phyloP scores from a whole-genome alignment of 176 grass and related monocot species.

The Musa itinerans region DNA sequence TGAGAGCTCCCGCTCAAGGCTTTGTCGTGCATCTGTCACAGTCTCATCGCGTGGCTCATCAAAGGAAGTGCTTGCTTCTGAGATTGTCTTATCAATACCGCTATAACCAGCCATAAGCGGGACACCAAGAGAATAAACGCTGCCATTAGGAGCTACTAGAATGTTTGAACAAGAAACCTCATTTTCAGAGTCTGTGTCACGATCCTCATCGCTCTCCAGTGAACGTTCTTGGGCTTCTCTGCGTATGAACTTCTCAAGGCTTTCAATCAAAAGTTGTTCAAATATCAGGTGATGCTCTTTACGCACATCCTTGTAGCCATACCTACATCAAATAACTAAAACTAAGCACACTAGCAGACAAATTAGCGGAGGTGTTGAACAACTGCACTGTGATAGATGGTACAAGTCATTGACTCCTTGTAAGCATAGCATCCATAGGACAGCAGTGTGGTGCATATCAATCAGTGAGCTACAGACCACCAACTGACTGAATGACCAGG shows the following conservation, averaged over 20 bases:
- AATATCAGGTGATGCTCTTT: constrained; percentile 75
- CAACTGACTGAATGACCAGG: too few species aligned
- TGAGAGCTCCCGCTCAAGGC: constrained; percentile 64
- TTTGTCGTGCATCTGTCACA: constrained; percentile 33
- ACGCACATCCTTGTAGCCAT: constrained; percentile 91
- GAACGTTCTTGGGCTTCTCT: constrained; percentile 91
- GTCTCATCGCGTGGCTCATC: constrained; percentile 35
- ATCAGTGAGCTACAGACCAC: too few species aligned
- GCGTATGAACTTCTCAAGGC: constrained; percentile 81
- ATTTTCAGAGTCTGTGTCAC: constrained; percentile 47
- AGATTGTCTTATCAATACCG: constrained; percentile 22
- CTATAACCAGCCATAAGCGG: constrained; percentile 40
- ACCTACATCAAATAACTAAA: constrained; percentile 42
- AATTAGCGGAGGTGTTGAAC: neutral
- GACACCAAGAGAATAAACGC: constrained; percentile 52
- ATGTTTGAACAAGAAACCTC: constrained; percentile 41
- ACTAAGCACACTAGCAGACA: neutral
- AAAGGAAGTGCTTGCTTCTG: constrained; percentile 44
- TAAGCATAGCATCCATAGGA: too few species aligned
- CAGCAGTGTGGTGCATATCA: too few species aligned
- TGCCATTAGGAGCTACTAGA: constrained; percentile 66
- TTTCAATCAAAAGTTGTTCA: constrained; percentile 83
- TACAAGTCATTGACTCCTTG: neutral
- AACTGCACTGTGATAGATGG: too few species aligned
- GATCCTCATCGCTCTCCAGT: constrained; percentile 68